A percentile compares a stretch with the other conserved stretches of the same genome.
These are phyloP conservation scores for Fraxinus greggii DNA, from an alignment of 305 asterid genomes.

Conservation along the genomic window DNA sequence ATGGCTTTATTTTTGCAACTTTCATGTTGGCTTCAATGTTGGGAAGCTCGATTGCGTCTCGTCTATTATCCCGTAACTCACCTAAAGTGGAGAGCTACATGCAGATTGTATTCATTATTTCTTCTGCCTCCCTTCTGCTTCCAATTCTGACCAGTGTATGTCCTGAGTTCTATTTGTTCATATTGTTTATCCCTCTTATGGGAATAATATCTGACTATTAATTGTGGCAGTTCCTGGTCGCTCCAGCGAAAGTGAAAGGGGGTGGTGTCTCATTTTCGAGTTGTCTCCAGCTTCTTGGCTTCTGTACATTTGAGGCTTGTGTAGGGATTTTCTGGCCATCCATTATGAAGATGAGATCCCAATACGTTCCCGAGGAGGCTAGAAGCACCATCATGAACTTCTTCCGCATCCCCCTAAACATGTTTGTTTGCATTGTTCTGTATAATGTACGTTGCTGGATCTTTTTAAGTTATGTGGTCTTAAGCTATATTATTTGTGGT, in stretches of 20 bases:
- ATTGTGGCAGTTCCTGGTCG: slow-evolving; percentile 57
- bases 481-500: not conserved
- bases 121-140: slow-evolving; percentile 80
- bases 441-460: slow-evolving; percentile 65
- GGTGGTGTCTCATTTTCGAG: slow-evolving; percentile 75
- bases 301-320: slow-evolving; percentile 87
- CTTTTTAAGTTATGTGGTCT: not conserved
- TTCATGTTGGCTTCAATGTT: slow-evolving; percentile 97
- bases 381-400: slow-evolving; percentile 98
- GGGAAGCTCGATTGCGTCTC: slow-evolving; percentile 95
- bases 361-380: slow-evolving; percentile 95
- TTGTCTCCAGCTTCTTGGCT: slow-evolving; percentile 83
- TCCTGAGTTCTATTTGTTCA: slow-evolving; percentile 3
- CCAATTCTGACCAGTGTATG: slow-evolving; percentile 76
- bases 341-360: slow-evolving; percentile 99
- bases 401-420: slow-evolving; percentile 91
- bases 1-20: slow-evolving; percentile 91
- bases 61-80: slow-evolving; percentile 71
- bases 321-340: slow-evolving; percentile 98
- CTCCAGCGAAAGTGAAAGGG: slow-evolving; percentile 59
- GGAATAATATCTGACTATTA: slow-evolving; percentile 18
- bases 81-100: slow-evolving; percentile 88
- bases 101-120: slow-evolving; percentile 80
- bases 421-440: slow-evolving; percentile 87
- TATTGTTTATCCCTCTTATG: not conserved